These are phyloP conservation scores for Globisporangium middletonii DNA, from an alignment of 352 stramenopile species.

Conservation along the genomic window DNA sequence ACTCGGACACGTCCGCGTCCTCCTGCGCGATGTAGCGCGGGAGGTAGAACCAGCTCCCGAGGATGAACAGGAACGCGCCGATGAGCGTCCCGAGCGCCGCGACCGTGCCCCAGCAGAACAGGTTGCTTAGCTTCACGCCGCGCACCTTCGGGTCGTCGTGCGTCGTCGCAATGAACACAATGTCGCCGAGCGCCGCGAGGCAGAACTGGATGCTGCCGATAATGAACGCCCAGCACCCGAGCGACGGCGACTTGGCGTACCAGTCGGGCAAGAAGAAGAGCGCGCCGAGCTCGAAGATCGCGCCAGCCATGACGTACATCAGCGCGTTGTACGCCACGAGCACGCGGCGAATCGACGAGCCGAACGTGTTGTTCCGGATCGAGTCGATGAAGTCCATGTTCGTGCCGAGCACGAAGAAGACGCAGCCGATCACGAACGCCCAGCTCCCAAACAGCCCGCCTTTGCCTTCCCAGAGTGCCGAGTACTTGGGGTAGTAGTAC, in stretches of 20 bases:
- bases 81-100: slow-evolving; percentile 49
- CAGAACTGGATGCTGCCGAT: slow-evolving; percentile 66
- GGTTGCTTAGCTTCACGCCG: slow-evolving; percentile 52
- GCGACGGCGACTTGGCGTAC: slow-evolving; percentile 55
- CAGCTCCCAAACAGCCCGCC: slow-evolving; percentile 58
- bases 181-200: slow-evolving; percentile 46
- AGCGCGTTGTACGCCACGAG: slow-evolving; percentile 55
- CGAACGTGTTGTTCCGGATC: slow-evolving; percentile 53
- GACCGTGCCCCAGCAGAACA: slow-evolving; percentile 43
- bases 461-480: slow-evolving; percentile 51
- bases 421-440: slow-evolving; percentile 65
- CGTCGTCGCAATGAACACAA: slow-evolving; percentile 58
- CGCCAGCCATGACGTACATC: slow-evolving; percentile 59
- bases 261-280: slow-evolving; percentile 76
- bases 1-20: slow-evolving; percentile 30
- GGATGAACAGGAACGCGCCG: slow-evolving; percentile 66
- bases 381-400: slow-evolving; percentile 72
- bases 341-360: slow-evolving; percentile 38
- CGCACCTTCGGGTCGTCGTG: slow-evolving; percentile 38
- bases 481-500: slow-evolving; percentile 76
- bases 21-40: slow-evolving; percentile 61
- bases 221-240: slow-evolving; percentile 76
- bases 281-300: slow-evolving; percentile 69
- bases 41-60: slow-evolving; percentile 80
- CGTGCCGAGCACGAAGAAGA: slow-evolving; percentile 58